A percentile compares a stretch with the other conserved stretches of the same genome.
Evolutionary conservation across 192 early-diverging fungal genomes (phyloP).

Genomic region (Backusella australiensis): DNA sequence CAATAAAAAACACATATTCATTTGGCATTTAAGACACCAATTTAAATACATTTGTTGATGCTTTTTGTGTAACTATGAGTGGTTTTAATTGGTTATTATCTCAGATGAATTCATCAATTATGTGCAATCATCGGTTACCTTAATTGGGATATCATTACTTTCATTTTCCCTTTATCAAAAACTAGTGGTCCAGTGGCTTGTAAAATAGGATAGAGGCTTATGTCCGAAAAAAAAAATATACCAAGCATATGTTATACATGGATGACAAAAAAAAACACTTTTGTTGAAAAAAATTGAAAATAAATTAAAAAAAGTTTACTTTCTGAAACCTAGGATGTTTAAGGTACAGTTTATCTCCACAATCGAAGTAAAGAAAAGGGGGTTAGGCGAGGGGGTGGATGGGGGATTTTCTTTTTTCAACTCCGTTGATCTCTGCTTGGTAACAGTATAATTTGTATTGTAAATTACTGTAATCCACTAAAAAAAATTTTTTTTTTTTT

Average conservation of each 20-base stretch:
- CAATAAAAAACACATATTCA: neutral
- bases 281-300: neutral
- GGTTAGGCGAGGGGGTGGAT: neutral
- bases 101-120: neutral
- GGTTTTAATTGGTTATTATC: neutral
- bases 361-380: neutral
- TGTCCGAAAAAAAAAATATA: neutral
- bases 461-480: neutral
- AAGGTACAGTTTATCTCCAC: constrained; percentile 2
- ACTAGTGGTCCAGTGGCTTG: constrained; percentile 5
- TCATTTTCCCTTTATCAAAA: neutral
- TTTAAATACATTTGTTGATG: neutral
- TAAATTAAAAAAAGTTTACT: neutral
- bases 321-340: constrained; percentile 1
- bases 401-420: neutral
- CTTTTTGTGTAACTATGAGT: neutral
- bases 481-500: neutral
- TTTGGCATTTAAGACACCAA: neutral
- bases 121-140: neutral
- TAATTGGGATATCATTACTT: constrained; percentile 1
- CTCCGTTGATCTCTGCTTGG: constrained; percentile 1
- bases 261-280: neutral
- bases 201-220: neutral
- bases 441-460: constrained; percentile 3
- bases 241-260: neutral